Conservation (phyloP, 2,329 filamentous ascomycete species). For the Alternaria triticina region DNA sequence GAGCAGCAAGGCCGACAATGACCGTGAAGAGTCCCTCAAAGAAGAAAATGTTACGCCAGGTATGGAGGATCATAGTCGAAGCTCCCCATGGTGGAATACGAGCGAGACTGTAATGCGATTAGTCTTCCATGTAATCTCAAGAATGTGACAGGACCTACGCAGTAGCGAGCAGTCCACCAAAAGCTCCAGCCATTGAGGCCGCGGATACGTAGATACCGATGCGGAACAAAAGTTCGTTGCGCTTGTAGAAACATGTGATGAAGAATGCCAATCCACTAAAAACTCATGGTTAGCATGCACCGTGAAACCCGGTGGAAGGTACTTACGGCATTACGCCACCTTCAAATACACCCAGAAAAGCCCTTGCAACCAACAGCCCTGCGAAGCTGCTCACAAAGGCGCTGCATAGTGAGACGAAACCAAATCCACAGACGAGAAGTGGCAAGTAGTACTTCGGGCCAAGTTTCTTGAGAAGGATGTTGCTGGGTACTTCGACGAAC, state of each 20-base stretch:
- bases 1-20: conserved; percentile 56
- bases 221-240: conserved; percentile 62
- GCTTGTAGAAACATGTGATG: conserved; percentile 63
- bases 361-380: conserved; percentile 56
- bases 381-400: conserved; percentile 60
- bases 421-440: conserved; percentile 62
- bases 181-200: conserved; percentile 63
- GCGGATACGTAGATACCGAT: conserved; percentile 64
- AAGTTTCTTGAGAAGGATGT: conserved; percentile 61
- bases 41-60: conserved; percentile 63
- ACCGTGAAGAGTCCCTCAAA: conserved; percentile 66
- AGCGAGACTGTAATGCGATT: conserved; percentile 26
- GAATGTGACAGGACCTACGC: conserved; percentile 46
- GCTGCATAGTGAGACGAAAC: conserved; percentile 61
- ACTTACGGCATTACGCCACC: conserved; percentile 62
- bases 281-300: conserved; percentile 3
- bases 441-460: conserved; percentile 62
- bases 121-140: not conserved
- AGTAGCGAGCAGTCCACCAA: conserved; percentile 63
- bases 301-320: no score
- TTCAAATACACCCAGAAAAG: conserved; percentile 62
- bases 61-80: conserved; percentile 52
- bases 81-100: conserved; percentile 61
- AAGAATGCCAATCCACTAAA: conserved; percentile 61
- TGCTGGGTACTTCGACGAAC: conserved; percentile 62